Conservation (phyloP, 2,329 filamentous ascomycete genomes). For the Aspergillus tubingensis region DNA sequence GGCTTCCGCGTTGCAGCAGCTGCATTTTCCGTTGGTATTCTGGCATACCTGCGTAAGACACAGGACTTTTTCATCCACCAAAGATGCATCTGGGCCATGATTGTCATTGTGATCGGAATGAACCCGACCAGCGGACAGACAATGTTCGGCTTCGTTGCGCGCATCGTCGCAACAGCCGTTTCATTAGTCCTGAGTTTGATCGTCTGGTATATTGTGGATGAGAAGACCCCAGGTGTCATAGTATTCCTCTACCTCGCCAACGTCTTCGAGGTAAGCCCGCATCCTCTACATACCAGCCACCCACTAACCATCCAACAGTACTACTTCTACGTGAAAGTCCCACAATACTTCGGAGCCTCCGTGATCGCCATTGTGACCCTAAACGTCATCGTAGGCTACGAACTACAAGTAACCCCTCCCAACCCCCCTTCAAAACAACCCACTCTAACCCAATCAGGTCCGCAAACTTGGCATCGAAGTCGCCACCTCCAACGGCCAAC, state of each 20-base stretch:
- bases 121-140: conserved; percentile 67
- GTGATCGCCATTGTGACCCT: conserved; percentile 62
- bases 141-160: conserved; percentile 67
- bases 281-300: not conserved
- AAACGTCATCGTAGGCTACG: conserved; percentile 69
- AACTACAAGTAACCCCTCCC: conserved; percentile 56
- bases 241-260: conserved; percentile 69
- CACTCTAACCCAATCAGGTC: conserved; percentile 40
- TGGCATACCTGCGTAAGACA: conserved; percentile 64
- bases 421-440: not conserved
- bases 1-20: conserved; percentile 71
- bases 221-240: conserved; percentile 63
- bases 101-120: conserved; percentile 72
- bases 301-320: conserved; percentile 37
- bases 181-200: conserved; percentile 64
- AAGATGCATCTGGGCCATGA: conserved; percentile 73
- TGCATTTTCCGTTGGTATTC: conserved; percentile 68
- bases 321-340: conserved; percentile 69
- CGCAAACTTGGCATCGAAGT: conserved; percentile 52
- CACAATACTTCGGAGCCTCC: conserved; percentile 61
- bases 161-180: conserved; percentile 63
- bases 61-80: conserved; percentile 68
- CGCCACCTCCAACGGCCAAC: conserved; percentile 63
- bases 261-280: conserved; percentile 49
- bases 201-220: conserved; percentile 71